Conservation (phyloP, 2,329 filamentous ascomycete genomes). For the Colletotrichum caudatum region DNA sequence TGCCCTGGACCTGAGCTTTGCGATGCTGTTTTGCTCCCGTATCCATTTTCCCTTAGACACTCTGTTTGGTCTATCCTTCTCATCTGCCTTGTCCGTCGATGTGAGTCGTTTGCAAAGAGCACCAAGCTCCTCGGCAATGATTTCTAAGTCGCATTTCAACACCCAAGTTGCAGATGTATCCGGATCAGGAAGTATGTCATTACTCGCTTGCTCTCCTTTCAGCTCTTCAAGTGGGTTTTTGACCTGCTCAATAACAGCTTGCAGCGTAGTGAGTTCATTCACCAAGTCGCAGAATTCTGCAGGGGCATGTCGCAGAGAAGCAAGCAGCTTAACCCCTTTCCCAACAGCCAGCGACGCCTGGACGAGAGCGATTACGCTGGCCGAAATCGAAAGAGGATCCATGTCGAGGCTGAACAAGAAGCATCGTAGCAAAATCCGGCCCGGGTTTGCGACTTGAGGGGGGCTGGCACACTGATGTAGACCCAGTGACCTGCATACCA, state of each 20-base stretch:
- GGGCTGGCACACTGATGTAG: background rate
- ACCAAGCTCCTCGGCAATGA: slow-evolving; percentile 2
- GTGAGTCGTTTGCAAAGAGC: slow-evolving; percentile 14
- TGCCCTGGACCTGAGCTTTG: slow-evolving; percentile 5
- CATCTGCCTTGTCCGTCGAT: background rate
- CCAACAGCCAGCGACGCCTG: slow-evolving; percentile 13
- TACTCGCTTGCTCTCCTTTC: too few relatives aligned
- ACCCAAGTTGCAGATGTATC: background rate
- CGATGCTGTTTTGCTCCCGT: slow-evolving; percentile 11
- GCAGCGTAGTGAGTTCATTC: slow-evolving; percentile 8
- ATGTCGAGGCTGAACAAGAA: background rate
- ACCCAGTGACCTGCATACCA: slow-evolving; percentile 7
- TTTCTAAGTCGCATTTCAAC: slow-evolving; percentile 7
- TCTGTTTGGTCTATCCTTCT: background rate
- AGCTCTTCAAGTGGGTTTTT: slow-evolving; percentile 8
- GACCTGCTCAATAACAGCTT: slow-evolving; percentile 17
- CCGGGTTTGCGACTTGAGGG: background rate
- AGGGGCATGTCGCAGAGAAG: slow-evolving; percentile 14
- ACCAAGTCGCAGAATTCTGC: slow-evolving; percentile 25
- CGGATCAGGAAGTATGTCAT: background rate
- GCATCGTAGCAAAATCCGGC: background rate
- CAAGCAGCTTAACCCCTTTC: slow-evolving; percentile 13
- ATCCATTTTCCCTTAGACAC: slow-evolving; percentile 22
- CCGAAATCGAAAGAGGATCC: slow-evolving; percentile 18
- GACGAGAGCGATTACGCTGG: slow-evolving; percentile 21